These are phyloP conservation scores for Fusarium mangiferae DNA, from an alignment of 2,329 filamentous ascomycete species.

Conservation along the genomic window DNA sequence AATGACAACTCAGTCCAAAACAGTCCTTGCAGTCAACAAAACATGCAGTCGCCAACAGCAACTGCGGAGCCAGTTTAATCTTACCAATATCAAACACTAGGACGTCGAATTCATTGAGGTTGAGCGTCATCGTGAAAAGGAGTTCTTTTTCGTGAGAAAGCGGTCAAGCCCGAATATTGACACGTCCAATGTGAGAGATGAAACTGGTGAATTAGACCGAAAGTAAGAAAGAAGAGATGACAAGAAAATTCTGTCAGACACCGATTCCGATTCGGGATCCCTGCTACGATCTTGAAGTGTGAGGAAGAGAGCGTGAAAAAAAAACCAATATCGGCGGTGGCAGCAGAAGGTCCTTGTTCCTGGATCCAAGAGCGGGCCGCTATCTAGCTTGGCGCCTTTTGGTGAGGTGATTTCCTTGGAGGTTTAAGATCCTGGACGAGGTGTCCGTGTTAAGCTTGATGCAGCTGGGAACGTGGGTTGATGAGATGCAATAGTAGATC, in stretches of 20 bases:
- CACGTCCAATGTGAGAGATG: constrained; percentile 17
- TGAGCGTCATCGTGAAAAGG: constrained; percentile 35
- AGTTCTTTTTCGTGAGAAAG: constrained; percentile 24
- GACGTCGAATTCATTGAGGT: constrained; percentile 46
- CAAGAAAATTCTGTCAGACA: constrained; percentile 4
- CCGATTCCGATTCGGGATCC: constrained; percentile 19
- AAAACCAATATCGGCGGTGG: constrained; percentile 22
- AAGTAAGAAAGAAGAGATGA: not conserved
- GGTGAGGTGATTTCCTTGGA: constrained; percentile 10
- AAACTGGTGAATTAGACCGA: constrained; percentile 2
- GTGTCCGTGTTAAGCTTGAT: constrained; percentile 20
- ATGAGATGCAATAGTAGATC: constrained; percentile 25
- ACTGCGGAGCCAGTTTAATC: constrained; percentile 21
- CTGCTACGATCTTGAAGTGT: constrained; percentile 23
- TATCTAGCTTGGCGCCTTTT: constrained; percentile 29
- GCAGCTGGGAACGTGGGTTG: constrained; percentile 19
- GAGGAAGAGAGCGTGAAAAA: not conserved
- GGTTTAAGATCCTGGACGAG: constrained; percentile 7
- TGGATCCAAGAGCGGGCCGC: constrained; percentile 40
- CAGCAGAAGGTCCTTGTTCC: constrained; percentile 39
- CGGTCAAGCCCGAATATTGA: constrained; percentile 31
- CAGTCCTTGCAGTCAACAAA: not conserved
- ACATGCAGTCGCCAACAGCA: constrained; percentile 2
- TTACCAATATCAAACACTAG: constrained; percentile 54
- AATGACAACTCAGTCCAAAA: constrained; percentile 4